Evolutionary conservation across 129 eudicot species (phyloP), one percentile per base, ranked within the genome.

Genomic region (Saussurea involucrata): DNA sequence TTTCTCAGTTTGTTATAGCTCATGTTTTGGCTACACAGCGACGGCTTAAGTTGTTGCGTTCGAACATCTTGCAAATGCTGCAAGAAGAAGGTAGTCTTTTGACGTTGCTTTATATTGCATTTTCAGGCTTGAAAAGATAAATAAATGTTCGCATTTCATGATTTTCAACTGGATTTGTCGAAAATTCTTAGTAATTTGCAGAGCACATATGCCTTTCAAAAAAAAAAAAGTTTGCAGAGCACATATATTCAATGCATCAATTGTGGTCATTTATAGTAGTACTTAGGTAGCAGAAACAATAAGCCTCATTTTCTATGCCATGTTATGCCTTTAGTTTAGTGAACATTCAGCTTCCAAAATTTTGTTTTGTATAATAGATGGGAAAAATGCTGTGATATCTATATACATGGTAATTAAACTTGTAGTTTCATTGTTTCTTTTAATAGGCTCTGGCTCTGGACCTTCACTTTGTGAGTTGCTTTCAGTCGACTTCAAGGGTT

Each of bases 401-500:
- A 64, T 66, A 49, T n/a, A 63, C 44, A 66, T 53, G 31, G 4
- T 64, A 49, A 46, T 29, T 64, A 6, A n/a, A 46, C 68, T 24
- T 72, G 69, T 76, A 28, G 57, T 58, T 12, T 75, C 84, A 12
- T 76, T 75, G 22, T 74, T 73, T 81, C 58, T 69, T 78, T 58
- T 78, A 15, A 46, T 87, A 94, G 98, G 97, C 87, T 80, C 92
- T 69, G 97, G 86, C 24, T 87, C 98, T 12, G 97, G 91, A 68
- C 86, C 93, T 24, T 81, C 78, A 64, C 75, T 89, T 22, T 91
- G 90, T 82, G 92, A 85, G 71, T 80, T 89, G 67, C 97, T 94
- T 84, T 77, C 67, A 17, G 66, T 71, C 18, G 28, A 75, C 81
- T 94, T 91, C 73, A 79, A 58, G 75, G 75, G 63, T 64, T 84